phyloP scores from a whole-genome alignment of 2,329 filamentous ascomycete genomes.

The Apiospora phragmitis region DNA sequence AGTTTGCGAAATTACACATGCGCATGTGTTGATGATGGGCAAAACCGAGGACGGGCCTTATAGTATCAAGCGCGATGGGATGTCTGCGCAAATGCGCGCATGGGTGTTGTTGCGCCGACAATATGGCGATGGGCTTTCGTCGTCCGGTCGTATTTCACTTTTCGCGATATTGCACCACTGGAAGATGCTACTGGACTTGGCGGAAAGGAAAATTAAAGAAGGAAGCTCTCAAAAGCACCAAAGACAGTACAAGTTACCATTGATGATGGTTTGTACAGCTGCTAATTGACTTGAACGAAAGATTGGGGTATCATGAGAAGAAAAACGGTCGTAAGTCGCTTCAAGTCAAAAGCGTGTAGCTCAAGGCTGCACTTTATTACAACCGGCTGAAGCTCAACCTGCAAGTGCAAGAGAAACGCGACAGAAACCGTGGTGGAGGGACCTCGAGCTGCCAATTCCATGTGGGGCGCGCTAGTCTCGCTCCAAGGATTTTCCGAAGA shows the following conservation, averaged over 20 bases:
- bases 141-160: background rate
- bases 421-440: constrained; percentile 1
- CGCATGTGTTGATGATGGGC: constrained; percentile 25
- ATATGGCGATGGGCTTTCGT: background rate
- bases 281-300: background rate
- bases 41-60: constrained; percentile 7
- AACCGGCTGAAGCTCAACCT: background rate
- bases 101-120: background rate
- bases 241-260: background rate
- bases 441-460: background rate
- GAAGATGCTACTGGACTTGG: background rate
- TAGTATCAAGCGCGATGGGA: background rate
- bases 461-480: background rate
- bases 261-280: background rate
- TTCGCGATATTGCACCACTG: constrained; percentile 1
- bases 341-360: constrained; percentile 23
- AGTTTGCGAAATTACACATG: constrained; percentile 18
- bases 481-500: constrained; percentile 1
- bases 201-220: background rate
- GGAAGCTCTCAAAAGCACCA: background rate
- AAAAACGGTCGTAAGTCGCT: constrained; percentile 41
- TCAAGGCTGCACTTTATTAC: constrained; percentile 37
- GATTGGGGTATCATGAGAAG: constrained; percentile 16
- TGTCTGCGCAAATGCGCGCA: background rate
- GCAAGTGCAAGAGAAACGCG: background rate